phyloP scores from a whole-genome alignment of 768 basidiomycete species.

The Pleurotus giganteus region DNA sequence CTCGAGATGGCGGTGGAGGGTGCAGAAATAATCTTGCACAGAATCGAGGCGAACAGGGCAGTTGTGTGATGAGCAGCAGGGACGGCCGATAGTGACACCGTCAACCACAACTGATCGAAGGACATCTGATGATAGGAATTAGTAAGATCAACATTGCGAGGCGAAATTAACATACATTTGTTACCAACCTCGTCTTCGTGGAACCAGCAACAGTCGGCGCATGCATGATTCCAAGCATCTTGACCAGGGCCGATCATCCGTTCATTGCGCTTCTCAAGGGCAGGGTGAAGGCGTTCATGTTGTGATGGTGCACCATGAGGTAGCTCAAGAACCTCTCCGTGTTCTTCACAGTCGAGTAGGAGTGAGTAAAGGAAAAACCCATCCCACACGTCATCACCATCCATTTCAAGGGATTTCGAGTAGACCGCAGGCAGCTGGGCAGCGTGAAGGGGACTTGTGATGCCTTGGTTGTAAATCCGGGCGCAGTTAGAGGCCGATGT shows the following conservation, averaged over 20 bases:
- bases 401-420: slow-evolving; percentile 11
- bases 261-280: slow-evolving; percentile 21
- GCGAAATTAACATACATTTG: slow-evolving; percentile 9
- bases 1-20: slow-evolving; percentile 12
- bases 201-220: slow-evolving; percentile 22
- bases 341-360: slow-evolving; percentile 16
- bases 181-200: slow-evolving; percentile 13
- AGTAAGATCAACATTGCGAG: not conserved
- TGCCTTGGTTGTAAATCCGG: slow-evolving; percentile 22
- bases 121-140: not conserved
- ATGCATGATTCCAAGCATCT: slow-evolving; percentile 27
- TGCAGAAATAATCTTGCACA: slow-evolving; percentile 15
- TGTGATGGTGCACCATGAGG: slow-evolving; percentile 18
- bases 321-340: slow-evolving; percentile 13
- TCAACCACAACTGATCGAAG: slow-evolving; percentile 23
- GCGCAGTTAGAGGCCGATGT: slow-evolving; percentile 28
- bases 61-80: slow-evolving; percentile 27
- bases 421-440: slow-evolving; percentile 12
- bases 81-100: slow-evolving; percentile 30
- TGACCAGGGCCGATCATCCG: slow-evolving; percentile 25
- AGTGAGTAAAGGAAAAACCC: slow-evolving; percentile 19
- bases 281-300: slow-evolving; percentile 16
- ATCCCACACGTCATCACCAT: slow-evolving; percentile 23
- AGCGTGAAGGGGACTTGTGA: not conserved
- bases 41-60: slow-evolving; percentile 21